These are phyloP conservation scores for Metarhizium rileyi DNA, from an alignment of 2,329 filamentous ascomycete species.

Conservation along the genomic window DNA sequence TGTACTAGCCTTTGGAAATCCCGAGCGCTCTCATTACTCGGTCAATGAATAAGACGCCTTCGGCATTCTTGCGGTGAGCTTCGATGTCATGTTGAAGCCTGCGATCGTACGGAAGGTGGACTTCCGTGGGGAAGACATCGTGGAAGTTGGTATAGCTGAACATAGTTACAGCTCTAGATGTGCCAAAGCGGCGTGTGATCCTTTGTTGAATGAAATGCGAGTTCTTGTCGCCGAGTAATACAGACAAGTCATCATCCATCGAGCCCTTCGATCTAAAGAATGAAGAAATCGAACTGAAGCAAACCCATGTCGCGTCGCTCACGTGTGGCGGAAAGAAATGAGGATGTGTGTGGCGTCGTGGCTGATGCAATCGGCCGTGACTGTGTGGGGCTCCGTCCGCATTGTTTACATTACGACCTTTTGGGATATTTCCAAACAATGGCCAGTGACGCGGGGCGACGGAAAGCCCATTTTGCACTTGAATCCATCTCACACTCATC, in stretches of 20 bases:
- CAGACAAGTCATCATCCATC: too few species aligned
- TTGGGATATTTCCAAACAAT: slow-evolving; percentile 31
- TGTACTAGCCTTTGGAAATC: slow-evolving; percentile 56
- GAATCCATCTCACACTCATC: neutral
- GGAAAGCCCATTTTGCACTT: slow-evolving; percentile 5
- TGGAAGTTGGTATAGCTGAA: slow-evolving; percentile 59
- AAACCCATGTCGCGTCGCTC: slow-evolving; percentile 8
- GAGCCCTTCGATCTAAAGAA: too few species aligned
- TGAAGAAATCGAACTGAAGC: too few species aligned
- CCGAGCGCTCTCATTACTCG: slow-evolving; percentile 62
- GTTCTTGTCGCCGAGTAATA: too few species aligned
- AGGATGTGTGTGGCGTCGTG: slow-evolving; percentile 3
- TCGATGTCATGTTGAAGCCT: slow-evolving; percentile 54
- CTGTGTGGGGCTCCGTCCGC: neutral
- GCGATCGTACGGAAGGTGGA: slow-evolving; percentile 52
- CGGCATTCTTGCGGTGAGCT: slow-evolving; percentile 54
- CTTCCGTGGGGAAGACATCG: slow-evolving; percentile 53
- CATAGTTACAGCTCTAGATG: slow-evolving; percentile 29
- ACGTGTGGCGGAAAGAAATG: slow-evolving; percentile 13
- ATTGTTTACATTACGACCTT: slow-evolving; percentile 33
- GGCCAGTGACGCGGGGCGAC: slow-evolving; percentile 12
- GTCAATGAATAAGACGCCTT: slow-evolving; percentile 70
- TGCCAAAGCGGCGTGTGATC: neutral
- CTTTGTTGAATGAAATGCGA: neutral
- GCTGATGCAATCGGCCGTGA: too few species aligned